Conservation (phyloP, 768 basidiomycete species). For the Sarcodon aspratus region DNA sequence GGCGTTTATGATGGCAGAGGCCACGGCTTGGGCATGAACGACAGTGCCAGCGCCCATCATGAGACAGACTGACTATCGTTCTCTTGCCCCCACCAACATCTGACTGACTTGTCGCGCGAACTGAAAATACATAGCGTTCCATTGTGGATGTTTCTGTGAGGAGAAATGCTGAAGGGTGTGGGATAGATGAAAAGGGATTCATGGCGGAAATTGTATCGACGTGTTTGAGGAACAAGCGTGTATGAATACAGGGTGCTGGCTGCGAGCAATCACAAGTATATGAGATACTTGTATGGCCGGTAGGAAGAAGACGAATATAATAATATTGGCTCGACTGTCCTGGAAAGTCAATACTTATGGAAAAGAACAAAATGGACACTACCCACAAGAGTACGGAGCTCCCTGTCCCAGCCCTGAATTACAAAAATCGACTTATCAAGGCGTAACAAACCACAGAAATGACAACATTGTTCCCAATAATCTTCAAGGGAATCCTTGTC, state of each 20-base stretch:
- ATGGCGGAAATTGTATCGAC: neutral
- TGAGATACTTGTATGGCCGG: neutral
- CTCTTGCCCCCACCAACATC: neutral
- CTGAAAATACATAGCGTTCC: neutral
- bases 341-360: neutral
- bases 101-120: neutral
- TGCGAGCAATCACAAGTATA: neutral
- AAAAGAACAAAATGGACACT: neutral
- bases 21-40: neutral
- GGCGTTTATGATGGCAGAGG: neutral
- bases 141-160: neutral
- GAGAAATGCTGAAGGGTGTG: neutral
- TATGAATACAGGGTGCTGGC: neutral
- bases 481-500: neutral
- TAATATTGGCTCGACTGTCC: neutral
- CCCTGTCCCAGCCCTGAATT: neutral
- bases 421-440: neutral
- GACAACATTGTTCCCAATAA: neutral
- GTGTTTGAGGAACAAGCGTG: neutral
- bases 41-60: neutral
- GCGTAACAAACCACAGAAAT: neutral
- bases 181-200: neutral
- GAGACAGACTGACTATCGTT: neutral
- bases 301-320: neutral
- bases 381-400: neutral